Evolutionary conservation across 139 green algal species (phyloP).

Genomic region (Micractinium sp.): DNA sequence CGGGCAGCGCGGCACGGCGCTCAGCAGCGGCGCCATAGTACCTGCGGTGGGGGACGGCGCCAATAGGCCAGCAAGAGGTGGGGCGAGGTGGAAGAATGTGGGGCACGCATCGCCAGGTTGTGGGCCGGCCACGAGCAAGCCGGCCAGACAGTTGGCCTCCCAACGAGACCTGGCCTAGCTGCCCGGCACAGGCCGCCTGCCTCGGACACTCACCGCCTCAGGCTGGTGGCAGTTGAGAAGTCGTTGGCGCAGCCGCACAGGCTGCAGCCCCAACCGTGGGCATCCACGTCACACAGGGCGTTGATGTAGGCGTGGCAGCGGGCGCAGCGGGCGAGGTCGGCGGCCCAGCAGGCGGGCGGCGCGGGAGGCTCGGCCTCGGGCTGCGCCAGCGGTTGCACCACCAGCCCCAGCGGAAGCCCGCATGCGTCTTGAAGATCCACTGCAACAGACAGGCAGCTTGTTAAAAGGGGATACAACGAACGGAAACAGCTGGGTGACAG

Average conservation of each 20-base stretch:
- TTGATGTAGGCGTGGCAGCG: constrained; percentile 79
- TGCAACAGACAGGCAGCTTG: constrained; percentile 24
- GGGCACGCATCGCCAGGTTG: too few relatives aligned
- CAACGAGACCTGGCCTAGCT: too few relatives aligned
- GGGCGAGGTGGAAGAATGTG: too few relatives aligned
- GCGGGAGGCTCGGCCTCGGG: neutral
- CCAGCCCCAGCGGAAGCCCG: constrained; percentile 70
- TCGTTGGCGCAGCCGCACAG: constrained; percentile 66
- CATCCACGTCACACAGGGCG: constrained; percentile 61
- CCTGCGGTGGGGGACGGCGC: constrained; percentile 43
- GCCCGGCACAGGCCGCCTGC: too few relatives aligned
- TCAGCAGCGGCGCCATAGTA: constrained; percentile 33
- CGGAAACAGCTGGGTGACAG: too few relatives aligned
- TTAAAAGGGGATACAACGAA: too few relatives aligned
- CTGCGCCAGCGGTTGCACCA: constrained; percentile 63
- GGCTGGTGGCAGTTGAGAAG: neutral
- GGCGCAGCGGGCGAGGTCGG: constrained; percentile 63
- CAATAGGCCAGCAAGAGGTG: constrained; percentile 35
- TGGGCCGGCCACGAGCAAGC: too few relatives aligned
- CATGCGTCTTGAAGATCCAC: constrained; percentile 67
- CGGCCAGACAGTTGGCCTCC: too few relatives aligned
- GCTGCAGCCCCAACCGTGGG: constrained; percentile 66
- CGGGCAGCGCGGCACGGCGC: constrained; percentile 52
- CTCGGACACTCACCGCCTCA: constrained; percentile 11
- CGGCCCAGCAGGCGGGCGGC: constrained; percentile 7